These are phyloP conservation scores for Lignosus rhinocerotis DNA, from an alignment of 1,284 basidiomycete genomes.

Conservation along the genomic window DNA sequence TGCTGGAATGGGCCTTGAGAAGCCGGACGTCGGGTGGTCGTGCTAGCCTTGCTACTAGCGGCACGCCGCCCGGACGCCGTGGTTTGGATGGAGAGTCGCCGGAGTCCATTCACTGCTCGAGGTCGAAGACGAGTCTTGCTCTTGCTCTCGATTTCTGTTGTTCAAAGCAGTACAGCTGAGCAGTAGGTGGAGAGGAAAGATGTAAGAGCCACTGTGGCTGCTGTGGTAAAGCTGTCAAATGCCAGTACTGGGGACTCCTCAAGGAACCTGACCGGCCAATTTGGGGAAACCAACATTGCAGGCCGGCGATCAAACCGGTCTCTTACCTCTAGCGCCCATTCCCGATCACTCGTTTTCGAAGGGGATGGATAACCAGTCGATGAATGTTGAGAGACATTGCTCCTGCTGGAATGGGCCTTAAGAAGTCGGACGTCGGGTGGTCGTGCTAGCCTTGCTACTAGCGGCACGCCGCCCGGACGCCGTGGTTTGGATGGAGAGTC, in stretches of 20 bases:
- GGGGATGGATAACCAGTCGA: too few relatives aligned
- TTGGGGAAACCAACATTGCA: constrained; percentile 8
- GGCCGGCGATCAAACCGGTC: constrained; percentile 23
- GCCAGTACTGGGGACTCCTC: background rate
- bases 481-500: too few relatives aligned
- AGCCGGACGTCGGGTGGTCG: background rate
- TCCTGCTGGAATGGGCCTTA: constrained; percentile 5
- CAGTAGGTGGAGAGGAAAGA: background rate
- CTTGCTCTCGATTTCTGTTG: too few relatives aligned
- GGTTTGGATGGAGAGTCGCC: too few relatives aligned
- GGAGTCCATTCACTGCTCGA: too few relatives aligned
- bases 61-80: too few relatives aligned
- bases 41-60: too few relatives aligned
- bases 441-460: background rate
- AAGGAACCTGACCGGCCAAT: background rate
- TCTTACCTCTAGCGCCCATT: background rate
- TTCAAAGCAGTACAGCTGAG: background rate
- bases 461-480: too few relatives aligned
- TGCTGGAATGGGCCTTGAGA: constrained; percentile 5
- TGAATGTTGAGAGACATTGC: too few relatives aligned
- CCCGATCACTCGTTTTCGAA: background rate
- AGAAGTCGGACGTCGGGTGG: background rate
- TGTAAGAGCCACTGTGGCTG: too few relatives aligned
- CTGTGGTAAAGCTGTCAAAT: background rate
- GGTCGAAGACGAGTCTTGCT: too few relatives aligned